Base-by-base conservation (phyloP, 768 basidiomycete genomes). In the Xerocomellus intermedius region DNA sequence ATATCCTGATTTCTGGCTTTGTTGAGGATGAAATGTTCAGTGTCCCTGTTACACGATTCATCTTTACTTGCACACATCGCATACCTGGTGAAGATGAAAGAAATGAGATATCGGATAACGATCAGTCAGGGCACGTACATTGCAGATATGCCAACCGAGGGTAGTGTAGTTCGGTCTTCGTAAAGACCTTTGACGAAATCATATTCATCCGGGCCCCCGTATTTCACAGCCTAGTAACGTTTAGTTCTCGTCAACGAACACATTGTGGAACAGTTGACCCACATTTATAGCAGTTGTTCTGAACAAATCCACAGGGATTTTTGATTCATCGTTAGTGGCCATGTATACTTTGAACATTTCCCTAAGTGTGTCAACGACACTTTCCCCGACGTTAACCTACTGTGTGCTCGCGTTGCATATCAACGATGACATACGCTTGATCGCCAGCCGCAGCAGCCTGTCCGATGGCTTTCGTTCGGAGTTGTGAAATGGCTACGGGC, bases 241-340 rank as follows among this genome's bases (percentile, higher is more conserved):
- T 54, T 21, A 51, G 38, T 38, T 42, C 16, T 38, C 48, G 37
- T 50, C 36, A 47, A 21, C 36, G 41, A 46, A 42, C 13, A 62
- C 5, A 26, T 24, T 28, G 48, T 30, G 8, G 16, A 48, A 24
- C n/a, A 30, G 41, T 36, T 14, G 8, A 66, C 81, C 16, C 60
- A 88, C 87, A 48, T 72, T 76, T 28, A 67, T 61, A 69, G 78
- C 86, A 39, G 82, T 82, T 39, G 78, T 72, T 28, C 75, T 64
- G 60, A 87, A 80, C 43, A 98, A 72, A 73, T 98, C 95, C 26
- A 84, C 80, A 8, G 92, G 91, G 60, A 98, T 91, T 50, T 71
- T 76, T 0, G 86, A 86, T 62, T 87, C 83, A 65, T 96, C 89
- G 8, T 83, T 82, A 14, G 84, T 89, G 55, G 82, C 78, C 62